A percentile compares a stretch with the other conserved stretches of the same genome.
These are phyloP conservation scores for Ophiocordyceps camponoti-saundersi DNA, from an alignment of 2,329 filamentous ascomycete species.

Conservation along the genomic window DNA sequence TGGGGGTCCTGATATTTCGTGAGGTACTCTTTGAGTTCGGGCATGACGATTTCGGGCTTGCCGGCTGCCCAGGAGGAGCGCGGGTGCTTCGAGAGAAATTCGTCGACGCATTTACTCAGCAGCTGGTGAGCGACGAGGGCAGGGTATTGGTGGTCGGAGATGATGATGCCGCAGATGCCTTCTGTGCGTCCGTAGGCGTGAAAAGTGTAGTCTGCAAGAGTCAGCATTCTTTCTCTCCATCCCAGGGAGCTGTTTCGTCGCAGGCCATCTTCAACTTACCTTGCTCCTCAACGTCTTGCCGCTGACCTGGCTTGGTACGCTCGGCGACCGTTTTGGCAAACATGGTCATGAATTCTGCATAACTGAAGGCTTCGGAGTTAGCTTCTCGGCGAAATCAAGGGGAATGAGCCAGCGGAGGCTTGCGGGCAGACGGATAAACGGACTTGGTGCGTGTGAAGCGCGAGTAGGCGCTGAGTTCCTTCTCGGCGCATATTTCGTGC, in stretches of 20 bases:
- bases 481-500: constrained; percentile 59
- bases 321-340: constrained; percentile 81
- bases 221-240: constrained; percentile 3
- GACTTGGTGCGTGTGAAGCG: constrained; percentile 63
- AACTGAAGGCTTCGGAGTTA: constrained; percentile 10
- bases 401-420: constrained; percentile 1
- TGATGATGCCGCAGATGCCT: constrained; percentile 61
- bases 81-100: constrained; percentile 66
- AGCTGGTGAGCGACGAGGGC: constrained; percentile 71
- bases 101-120: constrained; percentile 71
- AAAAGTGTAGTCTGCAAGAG: constrained; percentile 44
- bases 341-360: constrained; percentile 59
- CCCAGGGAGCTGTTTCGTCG: too few relatives aligned
- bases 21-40: constrained; percentile 63
- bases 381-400: constrained; percentile 1
- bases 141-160: constrained; percentile 61
- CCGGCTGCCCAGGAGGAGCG: constrained; percentile 46
- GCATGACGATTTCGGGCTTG: constrained; percentile 40
- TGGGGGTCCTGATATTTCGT: constrained; percentile 67
- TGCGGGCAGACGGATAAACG: constrained; percentile 7
- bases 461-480: constrained; percentile 62
- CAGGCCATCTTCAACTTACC: constrained; percentile 15
- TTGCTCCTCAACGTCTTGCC: constrained; percentile 75
- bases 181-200: constrained; percentile 63
- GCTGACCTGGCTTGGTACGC: constrained; percentile 61